A percentile compares a stretch with the other conserved stretches of the same genome.
These are phyloP conservation scores for Hymenochaete sp. DNA, from an alignment of 1,284 basidiomycete species.

Conservation along the genomic window DNA sequence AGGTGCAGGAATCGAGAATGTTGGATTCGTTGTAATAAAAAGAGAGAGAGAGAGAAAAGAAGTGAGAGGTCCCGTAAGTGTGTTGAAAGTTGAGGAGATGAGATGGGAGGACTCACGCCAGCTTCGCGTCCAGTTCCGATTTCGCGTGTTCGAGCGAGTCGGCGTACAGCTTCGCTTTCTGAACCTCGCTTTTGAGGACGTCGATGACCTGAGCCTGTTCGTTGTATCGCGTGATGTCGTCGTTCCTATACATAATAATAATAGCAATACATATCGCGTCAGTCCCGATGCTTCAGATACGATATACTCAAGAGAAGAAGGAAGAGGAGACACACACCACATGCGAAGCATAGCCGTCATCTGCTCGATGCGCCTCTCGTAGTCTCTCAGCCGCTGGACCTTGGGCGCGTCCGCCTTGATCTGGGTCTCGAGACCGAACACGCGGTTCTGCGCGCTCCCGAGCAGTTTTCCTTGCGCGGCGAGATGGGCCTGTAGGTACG, in stretches of 20 bases:
- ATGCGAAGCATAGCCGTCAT: constrained; percentile 58
- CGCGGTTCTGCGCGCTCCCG: constrained; percentile 47
- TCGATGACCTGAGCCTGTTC: constrained; percentile 39
- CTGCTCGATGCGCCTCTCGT: constrained; percentile 66
- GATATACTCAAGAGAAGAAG: too few species aligned
- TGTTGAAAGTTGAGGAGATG: too few species aligned
- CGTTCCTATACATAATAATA: background rate
- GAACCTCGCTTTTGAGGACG: constrained; percentile 44
- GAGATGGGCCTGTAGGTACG: constrained; percentile 48
- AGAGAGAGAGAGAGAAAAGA: constrained; percentile 3
- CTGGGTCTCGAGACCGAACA: constrained; percentile 55
- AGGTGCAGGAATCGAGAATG: too few species aligned
- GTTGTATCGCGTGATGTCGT: constrained; percentile 3
- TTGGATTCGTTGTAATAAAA: too few species aligned
- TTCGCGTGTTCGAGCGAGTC: constrained; percentile 47
- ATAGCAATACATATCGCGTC: background rate
- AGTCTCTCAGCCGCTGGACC: constrained; percentile 61
- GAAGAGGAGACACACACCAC: constrained; percentile 40
- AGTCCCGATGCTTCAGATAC: too few species aligned
- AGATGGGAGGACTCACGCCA: constrained; percentile 38
- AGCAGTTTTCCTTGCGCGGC: constrained; percentile 59
- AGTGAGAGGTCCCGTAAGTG: background rate
- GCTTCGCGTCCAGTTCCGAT: constrained; percentile 41
- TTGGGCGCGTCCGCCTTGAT: constrained; percentile 66
- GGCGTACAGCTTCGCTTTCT: constrained; percentile 55